Base-by-base conservation (phyloP, 176 grass and related monocot species). In the Neostapfia colusana region DNA sequence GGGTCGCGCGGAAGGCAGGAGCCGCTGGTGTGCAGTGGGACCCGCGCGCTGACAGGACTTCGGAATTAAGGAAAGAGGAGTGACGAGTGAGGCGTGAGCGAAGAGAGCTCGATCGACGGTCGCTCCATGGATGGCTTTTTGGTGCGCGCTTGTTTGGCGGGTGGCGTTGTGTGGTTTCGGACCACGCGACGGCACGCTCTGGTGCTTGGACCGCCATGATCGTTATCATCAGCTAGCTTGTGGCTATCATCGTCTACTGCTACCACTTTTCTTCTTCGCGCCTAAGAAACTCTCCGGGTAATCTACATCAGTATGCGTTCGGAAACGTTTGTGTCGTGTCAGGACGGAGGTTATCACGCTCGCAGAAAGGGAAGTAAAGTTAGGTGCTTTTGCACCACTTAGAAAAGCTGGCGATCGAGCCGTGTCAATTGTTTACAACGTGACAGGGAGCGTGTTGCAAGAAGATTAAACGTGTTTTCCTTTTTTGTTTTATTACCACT, bases 21-120 rank as follows among this genome's bases (percentile, higher is more conserved):
- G 37, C 4, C 16, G 53, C 12, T 51, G 15, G 44, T 25, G 43
- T 37, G 8, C 44, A 3, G 42, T 14, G 72, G 70, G 83, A 41
- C 69, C 76, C 85, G 40, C 51, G 2, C 35, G 4, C 23, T 43
- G 81, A 79, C 71, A 28, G 75, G 70, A 84, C 85, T 88, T 83
- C 79, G 54, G 74, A 69, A 83, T 73, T 83, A 88, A 88, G 80
- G 42, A 74, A 67, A 18, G 38, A 16, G 0, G 37, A 20, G 12
- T 9, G 24, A 14, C n/a, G n/a, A 39, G 69, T 65, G 50, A 44
- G 8, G 0, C 17, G 23, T 51, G 54, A 57, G 7, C 15, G 7
- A 46, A 7, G 23, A 15, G 65, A 25, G 63, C 2, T 20, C 2
- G 8, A 61, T 27, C 24, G 31, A 63, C 14, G 43, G 43, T 31